Evolutionary conservation across 371 early-diverging fungal species (phyloP), one percentile per base, ranked within the genome.

Genomic region (Mortierella sp.): DNA sequence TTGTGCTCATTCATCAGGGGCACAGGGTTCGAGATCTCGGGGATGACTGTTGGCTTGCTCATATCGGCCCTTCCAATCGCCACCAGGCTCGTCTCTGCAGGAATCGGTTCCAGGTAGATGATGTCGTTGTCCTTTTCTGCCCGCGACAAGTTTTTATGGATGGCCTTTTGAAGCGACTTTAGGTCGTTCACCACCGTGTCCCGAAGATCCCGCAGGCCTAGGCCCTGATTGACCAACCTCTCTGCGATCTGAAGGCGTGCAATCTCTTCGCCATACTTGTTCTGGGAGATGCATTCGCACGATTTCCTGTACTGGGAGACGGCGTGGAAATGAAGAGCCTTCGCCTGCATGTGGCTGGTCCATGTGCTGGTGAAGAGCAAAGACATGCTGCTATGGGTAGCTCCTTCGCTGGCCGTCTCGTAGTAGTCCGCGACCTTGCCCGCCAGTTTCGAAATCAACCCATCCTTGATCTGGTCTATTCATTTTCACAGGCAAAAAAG

Each of bases 121-220:
- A 94, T 84, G 80, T 97, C 95, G 74, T 97, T 97, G 78, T 97
- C 98, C 84, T 92, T 95, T 66, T 93, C 93, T 10, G 98, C 96
- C 6, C 93, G 85, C 1, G 85, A 77, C 6, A 95, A 77, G 68
- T 93, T 92, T 43, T 88, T 84, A 39, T 86, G 74, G 10, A 95
- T 91, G 0, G 87, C 81, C 41, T 86, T 89, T 40, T 90, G 83
- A 7, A 94, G 85, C 1, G 92, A 88, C 40, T 74, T 68, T 13
- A 86, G 68, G 47, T 86, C 87, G 40, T 63, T 86, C 29, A 82
- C 76, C 8, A 86, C 87, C 1, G 83, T 72, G 19, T 85, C 86
- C 55, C 74, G 76, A 63, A 87, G 79, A 31, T 79, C 70, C 43
- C 85, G 73, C 29, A 77, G 73, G 47, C 89, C 87, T 52, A 89